Conservation (phyloP, 331 rosid species). For the Saraca asoca region DNA sequence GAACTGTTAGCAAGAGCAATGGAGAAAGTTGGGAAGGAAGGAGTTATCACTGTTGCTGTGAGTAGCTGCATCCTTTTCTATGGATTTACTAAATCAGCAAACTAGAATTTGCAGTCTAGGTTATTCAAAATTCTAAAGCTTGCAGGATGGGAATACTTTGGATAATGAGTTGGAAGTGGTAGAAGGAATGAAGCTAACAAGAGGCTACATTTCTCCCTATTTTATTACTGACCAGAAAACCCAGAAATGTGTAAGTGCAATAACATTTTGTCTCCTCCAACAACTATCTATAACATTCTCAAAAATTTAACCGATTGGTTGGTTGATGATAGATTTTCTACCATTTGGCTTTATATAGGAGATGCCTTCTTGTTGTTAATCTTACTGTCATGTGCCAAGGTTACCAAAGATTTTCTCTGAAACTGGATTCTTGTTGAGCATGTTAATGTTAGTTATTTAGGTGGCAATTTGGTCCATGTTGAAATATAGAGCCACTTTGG, state of each 20-base stretch:
- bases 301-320: neutral
- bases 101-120: slow-evolving; percentile 15
- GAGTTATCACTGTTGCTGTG: slow-evolving; percentile 90
- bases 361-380: neutral
- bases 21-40: slow-evolving; percentile 99
- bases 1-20: slow-evolving; percentile 92
- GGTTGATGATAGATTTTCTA: slow-evolving; percentile 13
- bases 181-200: slow-evolving; percentile 88
- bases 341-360: slow-evolving; percentile 5
- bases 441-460: slow-evolving; percentile 3
- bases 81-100: slow-evolving; percentile 14
- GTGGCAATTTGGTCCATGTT: slow-evolving; percentile 19
- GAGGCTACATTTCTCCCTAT: slow-evolving; percentile 94
- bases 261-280: slow-evolving; percentile 26
- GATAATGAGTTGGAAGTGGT: slow-evolving; percentile 94
- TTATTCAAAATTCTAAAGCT: slow-evolving; percentile 31
- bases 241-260: slow-evolving; percentile 82
- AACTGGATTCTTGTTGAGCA: slow-evolving; percentile 14
- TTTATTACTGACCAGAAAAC: slow-evolving; percentile 81
- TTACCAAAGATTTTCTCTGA: slow-evolving; percentile 5
- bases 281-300: slow-evolving; percentile 16
- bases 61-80: slow-evolving; percentile 36
- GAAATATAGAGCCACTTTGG: slow-evolving; percentile 6
- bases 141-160: slow-evolving; percentile 90
- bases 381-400: neutral